Evolutionary conservation across 768 basidiomycete species (phyloP), one percentile per base, ranked within the genome.

Genomic region (Strobilomyces dryophilus): DNA sequence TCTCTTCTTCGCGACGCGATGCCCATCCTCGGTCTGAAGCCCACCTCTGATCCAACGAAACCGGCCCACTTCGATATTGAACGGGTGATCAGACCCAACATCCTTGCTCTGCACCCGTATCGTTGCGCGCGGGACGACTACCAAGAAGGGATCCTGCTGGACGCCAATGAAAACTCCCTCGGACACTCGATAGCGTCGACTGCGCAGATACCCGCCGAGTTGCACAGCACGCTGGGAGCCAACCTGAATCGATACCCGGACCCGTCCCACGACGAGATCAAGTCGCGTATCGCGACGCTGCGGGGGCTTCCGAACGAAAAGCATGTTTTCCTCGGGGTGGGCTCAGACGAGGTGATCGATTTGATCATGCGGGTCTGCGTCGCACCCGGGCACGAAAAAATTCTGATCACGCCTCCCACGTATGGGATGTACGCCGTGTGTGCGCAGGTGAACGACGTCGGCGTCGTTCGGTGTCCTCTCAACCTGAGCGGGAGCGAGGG

Each of bases 391-490:
- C 77, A 72, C 49, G 95, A 98, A 61, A 89, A 85, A 66, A 87
- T 97, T 32, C 69, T 98, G 65, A 87, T 82, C 34, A 92, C 89
- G 1, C 95, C 95, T 1, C 97, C 97, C 5, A 98, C 97, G 12
- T 98, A 98, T 66, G 97, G 95, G 17, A 99, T 98, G 95, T 98
- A 98, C 71, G 68, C 79, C 12, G 95, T 98, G 1, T 93, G 88
- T 54, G 97, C 95, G 10, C 89, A 97, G 63, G 85, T 98, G 43
- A 99, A 99, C 66, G 97, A 99, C 66, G 76, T 95, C 15, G 87
- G 81, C 0, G 72, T 95, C 5, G 81, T 93, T 42, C 85, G 86
- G 63, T 83, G 89, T 18, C 83, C 84, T 3, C 73, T 98, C 24
- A 81, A 84, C 59, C 64, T 88, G 27, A 72, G 71, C 14, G 82